phyloP scores from a whole-genome alignment of 805 yeast genomes.

The Myxozyma lipomycoides region DNA sequence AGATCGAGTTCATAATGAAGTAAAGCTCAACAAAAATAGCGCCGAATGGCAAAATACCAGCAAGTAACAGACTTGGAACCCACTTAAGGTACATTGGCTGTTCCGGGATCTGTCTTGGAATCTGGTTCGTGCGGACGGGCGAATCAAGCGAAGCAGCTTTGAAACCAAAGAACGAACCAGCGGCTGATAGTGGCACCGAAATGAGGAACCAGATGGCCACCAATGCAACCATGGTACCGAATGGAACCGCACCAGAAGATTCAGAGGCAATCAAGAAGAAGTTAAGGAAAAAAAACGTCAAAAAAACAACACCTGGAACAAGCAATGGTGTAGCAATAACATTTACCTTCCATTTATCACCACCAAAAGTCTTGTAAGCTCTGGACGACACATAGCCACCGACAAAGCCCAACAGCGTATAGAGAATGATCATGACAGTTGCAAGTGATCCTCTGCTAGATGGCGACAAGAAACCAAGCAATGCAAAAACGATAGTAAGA shows the following conservation, averaged over 20 bases:
- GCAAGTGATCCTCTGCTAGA: slow-evolving; percentile 91
- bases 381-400: slow-evolving; percentile 88
- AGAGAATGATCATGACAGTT: slow-evolving; percentile 82
- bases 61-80: slow-evolving; percentile 60
- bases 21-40: slow-evolving; percentile 93
- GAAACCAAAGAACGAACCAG: slow-evolving; percentile 77
- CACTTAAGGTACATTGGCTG: slow-evolving; percentile 82
- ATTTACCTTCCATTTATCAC: slow-evolving; percentile 85
- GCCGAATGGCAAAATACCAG: slow-evolving; percentile 93
- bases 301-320: slow-evolving; percentile 77
- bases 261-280: slow-evolving; percentile 71
- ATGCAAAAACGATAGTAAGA: slow-evolving; percentile 73
- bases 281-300: slow-evolving; percentile 64
- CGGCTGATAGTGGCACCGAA: slow-evolving; percentile 76
- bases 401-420: slow-evolving; percentile 71
- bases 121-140: slow-evolving; percentile 91
- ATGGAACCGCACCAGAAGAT: slow-evolving; percentile 93
- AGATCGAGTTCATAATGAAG: slow-evolving; percentile 81
- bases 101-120: slow-evolving; percentile 90
- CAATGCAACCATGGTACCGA: slow-evolving; percentile 81
- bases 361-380: slow-evolving; percentile 83
- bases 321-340: slow-evolving; percentile 75
- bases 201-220: slow-evolving; percentile 79
- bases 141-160: slow-evolving; percentile 54
- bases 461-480: slow-evolving; percentile 86